A percentile compares a stretch with the other conserved stretches of the same genome.
phyloP scores from a whole-genome alignment of 805 yeast genomes.

The Ogataea nakhonphanomensis region DNA sequence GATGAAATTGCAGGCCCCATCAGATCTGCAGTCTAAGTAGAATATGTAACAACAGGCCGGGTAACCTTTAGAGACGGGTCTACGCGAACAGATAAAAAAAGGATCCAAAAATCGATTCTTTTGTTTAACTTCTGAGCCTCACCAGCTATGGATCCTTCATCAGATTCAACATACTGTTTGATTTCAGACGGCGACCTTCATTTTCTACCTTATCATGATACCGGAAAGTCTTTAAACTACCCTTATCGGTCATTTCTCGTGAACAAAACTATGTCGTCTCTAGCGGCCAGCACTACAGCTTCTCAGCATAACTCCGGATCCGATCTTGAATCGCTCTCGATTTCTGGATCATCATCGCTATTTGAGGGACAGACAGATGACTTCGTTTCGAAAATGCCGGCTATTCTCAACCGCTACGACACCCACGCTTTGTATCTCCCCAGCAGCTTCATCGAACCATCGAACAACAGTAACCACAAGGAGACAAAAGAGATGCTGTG shows the following conservation, averaged over 20 bases:
- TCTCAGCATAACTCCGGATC: slow-evolving; percentile 11
- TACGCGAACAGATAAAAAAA: slow-evolving; percentile 6
- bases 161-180: slow-evolving; percentile 24
- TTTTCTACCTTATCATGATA: slow-evolving; percentile 25
- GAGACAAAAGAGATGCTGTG: slow-evolving; percentile 39
- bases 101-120: neutral
- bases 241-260: slow-evolving; percentile 25
- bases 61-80: neutral
- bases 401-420: slow-evolving; percentile 30
- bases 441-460: slow-evolving; percentile 37
- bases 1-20: slow-evolving; percentile 5
- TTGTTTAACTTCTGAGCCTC: neutral
- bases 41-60: slow-evolving; percentile 3
- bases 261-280: slow-evolving; percentile 27
- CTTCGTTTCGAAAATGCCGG: slow-evolving; percentile 10
- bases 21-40: slow-evolving; percentile 1
- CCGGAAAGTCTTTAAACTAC: slow-evolving; percentile 2
- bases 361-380: slow-evolving; percentile 2
- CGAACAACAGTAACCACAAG: slow-evolving; percentile 29
- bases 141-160: slow-evolving; percentile 3
- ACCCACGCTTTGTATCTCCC: slow-evolving; percentile 52
- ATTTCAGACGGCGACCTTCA: slow-evolving; percentile 29
- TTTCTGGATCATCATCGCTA: slow-evolving; percentile 10
- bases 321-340: slow-evolving; percentile 14
- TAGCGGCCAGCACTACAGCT: slow-evolving; percentile 17